Evolutionary conservation across 176 grass and related monocot genomes (phyloP).

Genomic region (Saccharum officinarum): DNA sequence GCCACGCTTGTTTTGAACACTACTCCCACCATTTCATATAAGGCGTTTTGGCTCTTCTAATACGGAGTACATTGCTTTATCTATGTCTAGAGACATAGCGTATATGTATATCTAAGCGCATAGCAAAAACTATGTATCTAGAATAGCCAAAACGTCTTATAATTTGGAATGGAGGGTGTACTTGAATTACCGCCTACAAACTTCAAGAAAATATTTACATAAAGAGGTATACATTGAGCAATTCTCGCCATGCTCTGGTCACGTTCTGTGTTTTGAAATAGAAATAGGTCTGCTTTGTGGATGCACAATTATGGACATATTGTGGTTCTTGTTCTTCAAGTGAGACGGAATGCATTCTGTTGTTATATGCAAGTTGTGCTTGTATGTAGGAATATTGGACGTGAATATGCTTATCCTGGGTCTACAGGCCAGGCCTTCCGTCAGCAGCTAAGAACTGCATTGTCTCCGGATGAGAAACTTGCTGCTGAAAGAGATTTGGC

Average conservation of each 20-base stretch:
- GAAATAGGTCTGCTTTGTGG: neutral
- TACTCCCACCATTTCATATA: neutral
- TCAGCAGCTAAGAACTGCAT: slow-evolving; percentile 53
- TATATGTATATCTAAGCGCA: neutral
- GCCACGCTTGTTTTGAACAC: neutral
- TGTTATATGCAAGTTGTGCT: slow-evolving; percentile 1
- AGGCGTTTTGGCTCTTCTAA: neutral
- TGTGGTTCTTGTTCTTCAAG: slow-evolving; percentile 1
- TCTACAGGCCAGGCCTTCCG: slow-evolving; percentile 61
- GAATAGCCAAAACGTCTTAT: neutral
- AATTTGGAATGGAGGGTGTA: neutral
- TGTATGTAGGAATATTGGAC: slow-evolving; percentile 47
- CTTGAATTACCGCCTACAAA: neutral
- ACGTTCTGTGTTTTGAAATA: neutral
- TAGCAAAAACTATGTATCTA: neutral
- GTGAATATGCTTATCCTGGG: slow-evolving; percentile 38
- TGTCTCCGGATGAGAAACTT: slow-evolving; percentile 72
- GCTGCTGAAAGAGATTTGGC: slow-evolving; percentile 91
- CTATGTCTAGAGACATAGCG: neutral
- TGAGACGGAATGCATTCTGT: slow-evolving; percentile 2
- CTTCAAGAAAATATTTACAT: neutral
- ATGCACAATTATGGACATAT: neutral
- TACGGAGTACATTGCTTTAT: neutral
- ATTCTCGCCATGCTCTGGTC: too few relatives aligned
- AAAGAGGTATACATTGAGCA: neutral